Percentiles rank a stretch among this genome's conserved stretches.
These are phyloP conservation scores for Aureobasidium sp. DNA, from an alignment of 2,329 filamentous ascomycete genomes.

Conservation along the genomic window DNA sequence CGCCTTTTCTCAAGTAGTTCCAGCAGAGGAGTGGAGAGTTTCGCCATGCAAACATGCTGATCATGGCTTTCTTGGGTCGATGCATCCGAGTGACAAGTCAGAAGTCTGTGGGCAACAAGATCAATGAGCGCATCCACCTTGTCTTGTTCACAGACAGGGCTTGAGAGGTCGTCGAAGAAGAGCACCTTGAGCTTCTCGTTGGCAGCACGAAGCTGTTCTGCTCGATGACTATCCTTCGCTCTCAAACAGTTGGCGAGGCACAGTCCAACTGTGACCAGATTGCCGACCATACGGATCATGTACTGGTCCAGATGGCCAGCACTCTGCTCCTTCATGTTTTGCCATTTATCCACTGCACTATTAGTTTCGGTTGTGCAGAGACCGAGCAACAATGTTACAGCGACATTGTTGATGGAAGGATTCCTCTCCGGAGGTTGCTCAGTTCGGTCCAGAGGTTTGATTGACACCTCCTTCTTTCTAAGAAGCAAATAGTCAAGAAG, in stretches of 20 bases:
- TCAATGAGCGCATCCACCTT: conserved; percentile 39
- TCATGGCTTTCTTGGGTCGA: not conserved
- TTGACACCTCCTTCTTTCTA: not conserved
- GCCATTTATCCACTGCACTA: conserved; percentile 1
- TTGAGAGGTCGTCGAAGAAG: conserved; percentile 31
- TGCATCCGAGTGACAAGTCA: not conserved
- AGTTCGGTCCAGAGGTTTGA: not conserved
- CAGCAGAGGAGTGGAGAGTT: not conserved
- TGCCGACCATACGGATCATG: conserved; percentile 43
- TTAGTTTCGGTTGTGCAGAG: conserved; percentile 6
- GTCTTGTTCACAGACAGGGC: conserved; percentile 34
- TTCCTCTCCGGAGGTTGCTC: not conserved
- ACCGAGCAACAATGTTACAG: conserved; percentile 1
- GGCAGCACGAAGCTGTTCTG: conserved; percentile 25
- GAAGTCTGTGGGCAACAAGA: conserved; percentile 23
- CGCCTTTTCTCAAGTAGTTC: not conserved
- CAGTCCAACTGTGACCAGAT: conserved; percentile 40
- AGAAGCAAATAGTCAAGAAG: conserved; percentile 47
- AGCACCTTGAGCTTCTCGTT: conserved; percentile 24
- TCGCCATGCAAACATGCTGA: not conserved
- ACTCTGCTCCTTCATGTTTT: conserved; percentile 4
- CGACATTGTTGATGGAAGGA: not conserved
- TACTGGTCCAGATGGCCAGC: conserved; percentile 37
- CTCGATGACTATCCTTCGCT: conserved; percentile 24
- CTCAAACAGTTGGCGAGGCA: conserved; percentile 27